These are phyloP conservation scores for Diaporthe ilicicola DNA, from an alignment of 2,329 filamentous ascomycete species.

Conservation along the genomic window DNA sequence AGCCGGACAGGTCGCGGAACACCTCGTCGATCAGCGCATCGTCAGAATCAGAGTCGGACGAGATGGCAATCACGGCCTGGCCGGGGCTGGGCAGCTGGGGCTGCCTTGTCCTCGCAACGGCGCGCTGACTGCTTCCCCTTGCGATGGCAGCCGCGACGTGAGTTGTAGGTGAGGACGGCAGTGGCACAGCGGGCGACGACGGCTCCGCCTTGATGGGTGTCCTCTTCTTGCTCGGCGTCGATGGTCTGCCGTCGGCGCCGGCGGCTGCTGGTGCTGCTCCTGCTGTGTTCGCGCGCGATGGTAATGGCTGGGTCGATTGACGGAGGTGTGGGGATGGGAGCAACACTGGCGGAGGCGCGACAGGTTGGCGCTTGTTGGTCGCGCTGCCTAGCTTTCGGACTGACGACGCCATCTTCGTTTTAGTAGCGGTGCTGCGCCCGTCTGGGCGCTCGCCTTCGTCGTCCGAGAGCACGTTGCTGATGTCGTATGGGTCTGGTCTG, in stretches of 20 bases:
- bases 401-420: neutral
- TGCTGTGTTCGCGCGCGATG: neutral
- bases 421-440: neutral
- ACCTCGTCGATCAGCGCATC: constrained; percentile 15
- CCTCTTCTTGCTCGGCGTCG: constrained; percentile 9
- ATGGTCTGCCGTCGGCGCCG: neutral
- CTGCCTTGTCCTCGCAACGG: neutral
- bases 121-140: neutral
- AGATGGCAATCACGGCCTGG: neutral
- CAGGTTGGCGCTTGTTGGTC: neutral
- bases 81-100: neutral
- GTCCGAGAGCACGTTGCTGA: constrained; percentile 19
- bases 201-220: neutral
- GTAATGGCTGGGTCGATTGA: neutral
- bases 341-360: neutral
- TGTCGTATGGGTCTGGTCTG: constrained; percentile 32
- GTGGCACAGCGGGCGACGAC: neutral
- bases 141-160: constrained; percentile 27
- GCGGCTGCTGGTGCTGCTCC: neutral
- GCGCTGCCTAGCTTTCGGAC: constrained; percentile 26
- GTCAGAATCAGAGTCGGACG: neutral
- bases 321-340: neutral
- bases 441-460: neutral
- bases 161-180: constrained; percentile 25
- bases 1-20: constrained; percentile 2